Evolutionary conservation across 441 rosid species (phyloP).

Genomic region (Metrosideros polymorpha): DNA sequence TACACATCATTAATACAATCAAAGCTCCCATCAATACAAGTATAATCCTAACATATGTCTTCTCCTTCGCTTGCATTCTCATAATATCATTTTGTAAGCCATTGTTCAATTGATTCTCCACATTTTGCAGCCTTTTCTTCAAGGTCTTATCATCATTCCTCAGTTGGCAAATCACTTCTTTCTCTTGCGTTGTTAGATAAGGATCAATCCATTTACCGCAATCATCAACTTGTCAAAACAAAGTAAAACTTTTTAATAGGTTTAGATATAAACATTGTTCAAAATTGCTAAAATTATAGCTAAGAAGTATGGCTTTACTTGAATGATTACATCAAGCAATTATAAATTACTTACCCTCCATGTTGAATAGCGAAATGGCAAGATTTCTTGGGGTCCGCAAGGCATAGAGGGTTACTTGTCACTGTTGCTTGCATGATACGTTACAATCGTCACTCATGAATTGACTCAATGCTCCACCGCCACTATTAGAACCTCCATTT

Average conservation of each 20-base stretch:
- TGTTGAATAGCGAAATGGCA: background rate
- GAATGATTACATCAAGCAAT: background rate
- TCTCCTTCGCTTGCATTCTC: background rate
- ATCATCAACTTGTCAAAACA: background rate
- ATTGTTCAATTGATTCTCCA: background rate
- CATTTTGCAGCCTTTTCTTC: background rate
- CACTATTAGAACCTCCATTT: background rate
- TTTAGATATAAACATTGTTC: background rate
- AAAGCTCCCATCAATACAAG: background rate
- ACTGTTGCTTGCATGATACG: background rate
- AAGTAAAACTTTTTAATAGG: background rate
- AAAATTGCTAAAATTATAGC: background rate
- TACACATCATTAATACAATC: too few relatives aligned
- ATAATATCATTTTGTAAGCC: background rate
- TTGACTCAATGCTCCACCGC: background rate
- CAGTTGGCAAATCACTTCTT: background rate
- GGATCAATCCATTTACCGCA: background rate
- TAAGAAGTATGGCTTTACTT: background rate
- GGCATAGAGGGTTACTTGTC: background rate
- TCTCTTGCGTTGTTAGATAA: background rate
- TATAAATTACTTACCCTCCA: background rate
- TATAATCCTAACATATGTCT: background rate
- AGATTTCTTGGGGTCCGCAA: background rate
- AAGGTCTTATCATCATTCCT: background rate
- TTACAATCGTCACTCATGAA: background rate